A percentile compares a stretch with the other conserved stretches of the same genome.
Evolutionary conservation across 2,329 filamentous ascomycete species (phyloP).

Genomic region (Pseudogymnoascus verrucosus): DNA sequence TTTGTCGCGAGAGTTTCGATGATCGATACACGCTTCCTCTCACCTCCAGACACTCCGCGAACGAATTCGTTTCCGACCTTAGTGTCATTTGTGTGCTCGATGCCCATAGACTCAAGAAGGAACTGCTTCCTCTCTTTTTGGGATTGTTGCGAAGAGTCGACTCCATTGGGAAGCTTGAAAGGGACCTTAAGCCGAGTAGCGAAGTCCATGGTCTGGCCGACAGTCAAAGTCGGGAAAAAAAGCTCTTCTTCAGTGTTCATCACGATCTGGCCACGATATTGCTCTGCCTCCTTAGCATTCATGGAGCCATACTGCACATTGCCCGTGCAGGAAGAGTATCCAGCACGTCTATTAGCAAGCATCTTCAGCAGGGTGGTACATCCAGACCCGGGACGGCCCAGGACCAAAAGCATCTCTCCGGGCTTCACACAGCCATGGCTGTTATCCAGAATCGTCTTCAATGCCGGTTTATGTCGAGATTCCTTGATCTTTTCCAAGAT

Average conservation of each 20-base stretch:
- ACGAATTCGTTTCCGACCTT: conserved; percentile 52
- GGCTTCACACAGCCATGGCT: conserved; percentile 63
- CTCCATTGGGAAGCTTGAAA: neutral
- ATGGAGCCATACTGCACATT: conserved; percentile 49
- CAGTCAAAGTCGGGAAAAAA: conserved; percentile 44
- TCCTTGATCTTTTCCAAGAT: conserved; percentile 46
- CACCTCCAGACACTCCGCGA: conserved; percentile 56
- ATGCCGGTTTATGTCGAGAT: conserved; percentile 44
- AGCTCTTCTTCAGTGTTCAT: conserved; percentile 46
- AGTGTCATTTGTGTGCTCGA: conserved; percentile 55
- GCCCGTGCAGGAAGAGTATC: conserved; percentile 50
- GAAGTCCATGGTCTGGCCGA: conserved; percentile 45
- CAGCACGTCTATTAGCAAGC: conserved; percentile 54
- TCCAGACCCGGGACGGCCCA: conserved; percentile 60
- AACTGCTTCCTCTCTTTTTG: neutral
- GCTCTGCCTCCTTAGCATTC: conserved; percentile 32
- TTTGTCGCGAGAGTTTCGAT: conserved; percentile 56
- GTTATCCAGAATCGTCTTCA: conserved; percentile 57
- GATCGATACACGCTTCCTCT: conserved; percentile 57
- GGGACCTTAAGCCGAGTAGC: conserved; percentile 47
- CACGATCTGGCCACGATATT: conserved; percentile 49
- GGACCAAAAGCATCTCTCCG: conserved; percentile 63
- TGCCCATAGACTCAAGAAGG: conserved; percentile 36
- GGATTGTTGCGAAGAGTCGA: neutral
- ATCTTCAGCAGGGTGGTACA: conserved; percentile 66